Conservation (phyloP, 345 rosid genomes). For the Rhizophora mangle region DNA sequence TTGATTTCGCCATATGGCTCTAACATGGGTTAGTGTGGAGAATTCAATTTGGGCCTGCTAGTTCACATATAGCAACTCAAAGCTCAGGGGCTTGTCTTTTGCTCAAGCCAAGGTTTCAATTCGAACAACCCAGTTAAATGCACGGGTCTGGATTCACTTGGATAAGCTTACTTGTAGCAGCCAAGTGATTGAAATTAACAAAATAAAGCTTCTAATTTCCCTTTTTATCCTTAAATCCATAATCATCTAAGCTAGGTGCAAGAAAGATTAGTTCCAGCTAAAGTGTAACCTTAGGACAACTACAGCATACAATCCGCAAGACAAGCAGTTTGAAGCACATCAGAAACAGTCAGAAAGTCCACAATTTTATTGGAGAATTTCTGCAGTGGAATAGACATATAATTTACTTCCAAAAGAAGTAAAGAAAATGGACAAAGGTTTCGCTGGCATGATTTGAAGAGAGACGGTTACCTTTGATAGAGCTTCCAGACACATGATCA, state of each 20-base stretch:
- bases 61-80: background rate
- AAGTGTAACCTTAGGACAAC: background rate
- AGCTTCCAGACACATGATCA: conserved; percentile 81
- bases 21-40: background rate
- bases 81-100: no score
- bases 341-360: background rate
- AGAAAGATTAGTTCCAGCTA: background rate
- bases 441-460: conserved; percentile 1
- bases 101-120: background rate
- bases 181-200: background rate
- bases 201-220: background rate
- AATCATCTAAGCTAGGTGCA: background rate
- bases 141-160: no score
- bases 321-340: background rate
- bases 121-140: background rate
- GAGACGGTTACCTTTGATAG: conserved; percentile 71
- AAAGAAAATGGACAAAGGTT: background rate
- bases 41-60: background rate
- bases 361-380: background rate
- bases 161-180: background rate
- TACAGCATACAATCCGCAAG: background rate
- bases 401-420: conserved; percentile 6
- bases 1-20: background rate
- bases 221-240: background rate
- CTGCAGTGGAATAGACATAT: background rate